These are phyloP conservation scores for Protomyces inundatus DNA, from an alignment of 1,139 yeast species.

Conservation along the genomic window DNA sequence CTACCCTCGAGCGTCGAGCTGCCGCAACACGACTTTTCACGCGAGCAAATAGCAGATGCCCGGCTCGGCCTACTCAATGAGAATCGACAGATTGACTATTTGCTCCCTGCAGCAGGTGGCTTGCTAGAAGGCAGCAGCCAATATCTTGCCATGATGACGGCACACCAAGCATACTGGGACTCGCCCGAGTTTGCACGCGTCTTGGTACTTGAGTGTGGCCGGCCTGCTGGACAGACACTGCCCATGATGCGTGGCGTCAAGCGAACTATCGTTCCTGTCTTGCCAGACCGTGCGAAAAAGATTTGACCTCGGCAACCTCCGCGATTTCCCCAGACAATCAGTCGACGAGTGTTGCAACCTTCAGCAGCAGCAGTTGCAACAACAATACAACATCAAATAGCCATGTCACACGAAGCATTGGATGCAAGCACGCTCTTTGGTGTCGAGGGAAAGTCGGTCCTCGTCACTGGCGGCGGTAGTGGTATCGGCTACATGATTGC, in stretches of 20 bases:
- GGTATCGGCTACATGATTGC: constrained; percentile 24
- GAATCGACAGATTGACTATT: constrained; percentile 45
- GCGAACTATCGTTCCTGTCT: background rate
- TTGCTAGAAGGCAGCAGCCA: constrained; percentile 40
- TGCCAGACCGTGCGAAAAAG: too few species aligned
- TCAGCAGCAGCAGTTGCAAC: too few species aligned
- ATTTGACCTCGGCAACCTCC: too few species aligned
- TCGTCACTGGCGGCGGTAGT: constrained; percentile 67
- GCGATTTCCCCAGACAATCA: too few species aligned
- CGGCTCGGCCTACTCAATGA: constrained; percentile 40
- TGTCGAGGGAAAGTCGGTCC: constrained; percentile 62
- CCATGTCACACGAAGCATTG: background rate
- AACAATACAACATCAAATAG: background rate
- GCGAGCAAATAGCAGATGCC: constrained; percentile 36
- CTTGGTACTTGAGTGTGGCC: constrained; percentile 42
- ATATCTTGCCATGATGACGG: constrained; percentile 43
- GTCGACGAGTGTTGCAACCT: too few species aligned
- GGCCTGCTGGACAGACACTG: constrained; percentile 31
- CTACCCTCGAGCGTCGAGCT: constrained; percentile 35
- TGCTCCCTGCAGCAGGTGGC: constrained; percentile 39
- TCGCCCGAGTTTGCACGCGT: constrained; percentile 43
- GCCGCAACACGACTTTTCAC: constrained; percentile 35
- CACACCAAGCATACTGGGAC: constrained; percentile 45
- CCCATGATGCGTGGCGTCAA: background rate
- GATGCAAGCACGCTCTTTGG: constrained; percentile 32